Evolutionary conservation across 306 rosid genomes (phyloP), one percentile per base, ranked within the genome.

Genomic region (Ochetophila trinervis): DNA sequence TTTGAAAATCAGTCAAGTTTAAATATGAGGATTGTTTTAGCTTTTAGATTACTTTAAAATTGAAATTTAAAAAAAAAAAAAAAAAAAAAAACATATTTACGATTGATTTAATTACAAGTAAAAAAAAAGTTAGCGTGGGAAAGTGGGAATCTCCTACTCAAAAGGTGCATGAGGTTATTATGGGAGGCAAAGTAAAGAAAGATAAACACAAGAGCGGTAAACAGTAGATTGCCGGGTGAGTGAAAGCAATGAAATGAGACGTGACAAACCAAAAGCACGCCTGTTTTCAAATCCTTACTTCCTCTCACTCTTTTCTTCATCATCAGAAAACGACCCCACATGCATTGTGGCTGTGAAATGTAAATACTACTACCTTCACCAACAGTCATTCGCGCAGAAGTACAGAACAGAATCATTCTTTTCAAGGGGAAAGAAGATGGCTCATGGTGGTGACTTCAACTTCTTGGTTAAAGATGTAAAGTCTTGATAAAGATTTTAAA

Each of bases 191-290:
- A 17, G 37, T n/a, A 59, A 60, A 70, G 36, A 56, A n/a, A 27
- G 32, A 27, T 27, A 27, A 27, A 27, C 32, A 27, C 32, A 27
- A 4, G 32, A 27, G 32, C 32, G 64, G 11, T 21, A 42, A 48
- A 32, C 58, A 64, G 74, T 51, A 9, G 13, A 57, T 63, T 78
- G 87, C 78, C 62, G 74, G 79, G 62, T 13, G 63, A 60, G 40
- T 45, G 87, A 73, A 75, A 76, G 77, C 59, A 80, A 71, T 60
- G 82, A 12, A 71, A 50, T 32, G 45, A 74, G 75, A 76, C 82
- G 86, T 88, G 91, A 81, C 69, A 63, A 70, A 68, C 57, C 65
- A 57, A 78, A 78, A 68, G 87, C 95, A 88, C 87, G 89, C 95
- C 65, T 78, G 76, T 47, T 65, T 60, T 44, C 32, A 27, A 27